A percentile compares a stretch with the other conserved stretches of the same genome.
These are phyloP conservation scores for Vitis rupestris DNA, from an alignment of 164 flowering plant genomes.

Conservation along the genomic window DNA sequence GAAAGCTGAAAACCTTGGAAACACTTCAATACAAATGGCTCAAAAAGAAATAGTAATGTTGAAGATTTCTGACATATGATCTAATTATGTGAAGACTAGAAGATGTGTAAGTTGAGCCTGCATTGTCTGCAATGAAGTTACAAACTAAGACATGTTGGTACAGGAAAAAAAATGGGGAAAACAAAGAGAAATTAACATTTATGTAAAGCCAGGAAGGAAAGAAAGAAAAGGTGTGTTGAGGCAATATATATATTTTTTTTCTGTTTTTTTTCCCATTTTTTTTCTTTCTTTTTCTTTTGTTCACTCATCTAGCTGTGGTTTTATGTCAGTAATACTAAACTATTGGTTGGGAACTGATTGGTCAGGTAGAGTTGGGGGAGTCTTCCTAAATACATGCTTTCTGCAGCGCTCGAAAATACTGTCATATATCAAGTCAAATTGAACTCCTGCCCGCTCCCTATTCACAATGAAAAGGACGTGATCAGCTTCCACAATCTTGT, in stretches of 20 bases:
- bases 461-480: conserved; percentile 87
- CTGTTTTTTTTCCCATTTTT: background rate
- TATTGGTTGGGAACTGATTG: conserved; percentile 28
- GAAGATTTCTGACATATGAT: no score
- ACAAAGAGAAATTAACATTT: background rate
- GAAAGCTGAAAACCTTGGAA: no score
- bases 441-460: conserved; percentile 90
- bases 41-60: no score
- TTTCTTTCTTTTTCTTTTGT: background rate
- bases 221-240: background rate
- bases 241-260: background rate
- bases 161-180: background rate
- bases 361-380: conserved; percentile 58
- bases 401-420: conserved; percentile 94
- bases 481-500: conserved; percentile 92
- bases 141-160: background rate
- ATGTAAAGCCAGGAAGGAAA: background rate
- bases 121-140: background rate
- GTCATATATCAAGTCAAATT: conserved; percentile 86
- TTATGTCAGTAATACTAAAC: conserved; percentile 1
- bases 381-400: conserved; percentile 71
- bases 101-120: background rate
- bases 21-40: no score
- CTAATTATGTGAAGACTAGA: no score
- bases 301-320: background rate